Percentiles rank a stretch among this genome's conserved stretches.
Evolutionary conservation across 331 rosid species (phyloP).

Genomic region (Quercus lobata): DNA sequence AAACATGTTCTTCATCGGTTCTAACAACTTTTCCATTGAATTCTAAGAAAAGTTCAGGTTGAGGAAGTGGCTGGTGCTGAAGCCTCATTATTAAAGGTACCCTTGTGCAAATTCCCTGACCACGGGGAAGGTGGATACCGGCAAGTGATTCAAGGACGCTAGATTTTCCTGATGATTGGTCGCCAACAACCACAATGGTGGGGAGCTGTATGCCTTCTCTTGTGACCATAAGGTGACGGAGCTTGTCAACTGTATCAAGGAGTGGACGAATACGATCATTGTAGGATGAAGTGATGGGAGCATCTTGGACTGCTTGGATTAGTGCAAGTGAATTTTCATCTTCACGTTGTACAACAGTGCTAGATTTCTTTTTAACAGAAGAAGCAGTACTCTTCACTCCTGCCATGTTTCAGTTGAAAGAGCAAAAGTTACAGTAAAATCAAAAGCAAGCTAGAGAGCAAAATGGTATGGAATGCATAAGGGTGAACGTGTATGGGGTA

Average conservation of each 20-base stretch:
- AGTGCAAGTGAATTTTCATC: too few relatives aligned
- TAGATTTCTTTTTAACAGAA: too few relatives aligned
- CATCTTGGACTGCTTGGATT: too few relatives aligned
- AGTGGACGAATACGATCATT: constrained; percentile 11
- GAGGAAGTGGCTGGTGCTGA: constrained; percentile 9
- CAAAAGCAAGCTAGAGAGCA: too few relatives aligned
- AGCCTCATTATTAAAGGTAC: constrained; percentile 37
- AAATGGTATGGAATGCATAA: too few relatives aligned
- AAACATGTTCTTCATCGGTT: constrained; percentile 20
- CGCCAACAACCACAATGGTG: constrained; percentile 14
- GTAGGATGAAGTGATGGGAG: constrained; percentile 1
- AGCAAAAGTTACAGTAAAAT: too few relatives aligned
- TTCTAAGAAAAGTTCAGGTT: constrained; percentile 26
- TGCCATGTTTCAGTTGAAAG: too few relatives aligned
- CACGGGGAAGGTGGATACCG: constrained; percentile 27
- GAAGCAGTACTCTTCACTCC: too few relatives aligned
- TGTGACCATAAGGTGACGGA: constrained; percentile 3
- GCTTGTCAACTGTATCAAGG: constrained; percentile 10
- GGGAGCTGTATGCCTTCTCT: constrained; percentile 15
- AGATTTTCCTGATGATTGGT: constrained; percentile 12
- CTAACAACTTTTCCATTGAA: constrained; percentile 10
- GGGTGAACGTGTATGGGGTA: too few relatives aligned
- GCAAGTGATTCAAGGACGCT: constrained; percentile 18
- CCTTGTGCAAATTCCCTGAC: constrained; percentile 39
- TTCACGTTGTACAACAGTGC: too few relatives aligned